Evolutionary conservation across 1,139 yeast genomes (phyloP), one percentile per base, ranked within the genome.

Genomic region (Citeromyces hawaiiensis): DNA sequence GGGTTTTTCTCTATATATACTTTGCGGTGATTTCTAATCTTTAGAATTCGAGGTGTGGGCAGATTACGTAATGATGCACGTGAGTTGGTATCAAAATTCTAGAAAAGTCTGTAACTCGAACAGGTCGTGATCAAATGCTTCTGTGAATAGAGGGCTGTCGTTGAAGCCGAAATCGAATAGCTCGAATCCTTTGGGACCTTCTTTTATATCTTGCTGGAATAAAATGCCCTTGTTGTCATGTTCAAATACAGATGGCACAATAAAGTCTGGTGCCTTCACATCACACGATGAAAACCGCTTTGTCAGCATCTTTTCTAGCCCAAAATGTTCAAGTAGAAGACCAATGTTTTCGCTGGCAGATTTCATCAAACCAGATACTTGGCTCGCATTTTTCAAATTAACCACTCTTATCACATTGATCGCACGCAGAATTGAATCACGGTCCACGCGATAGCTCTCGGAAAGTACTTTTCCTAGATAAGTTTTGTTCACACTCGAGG

Each of bases 381-480:
- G 17, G 17, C 34, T 4, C 17, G 34, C 34, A 32, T 59, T 57
- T 27, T 51, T 50, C 39, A 54, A 40, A 47, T 62, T 56, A 39
- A 60, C 51, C 15, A 53, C 54, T 36, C 66, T 48, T 31, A 61
- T 60, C 38, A 56, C 43, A 19, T 63, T 55, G 34, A 63, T 60
- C 6, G 63, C 57, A 6, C 51, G 47, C 39, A 64, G 44, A 4
- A 63, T 47, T 9, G 46, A 42, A 3, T 51, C 46, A 35, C 56
- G 51, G 40, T 60, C 57, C 9, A 61, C 52, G 10, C 40, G 47
- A 39, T 55, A 30, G 34, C 10, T 30, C 17, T 30, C 17, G 15
- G 17, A 30, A 30, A 30, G 54, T 11, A 45, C 47, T 6, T 43
- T 39, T 13, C 52, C 53, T 8, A 52, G 41, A 29, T 55, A 47